Base-by-base conservation (phyloP, 2,329 filamentous ascomycete genomes). In the Exophiala alcalophila region DNA sequence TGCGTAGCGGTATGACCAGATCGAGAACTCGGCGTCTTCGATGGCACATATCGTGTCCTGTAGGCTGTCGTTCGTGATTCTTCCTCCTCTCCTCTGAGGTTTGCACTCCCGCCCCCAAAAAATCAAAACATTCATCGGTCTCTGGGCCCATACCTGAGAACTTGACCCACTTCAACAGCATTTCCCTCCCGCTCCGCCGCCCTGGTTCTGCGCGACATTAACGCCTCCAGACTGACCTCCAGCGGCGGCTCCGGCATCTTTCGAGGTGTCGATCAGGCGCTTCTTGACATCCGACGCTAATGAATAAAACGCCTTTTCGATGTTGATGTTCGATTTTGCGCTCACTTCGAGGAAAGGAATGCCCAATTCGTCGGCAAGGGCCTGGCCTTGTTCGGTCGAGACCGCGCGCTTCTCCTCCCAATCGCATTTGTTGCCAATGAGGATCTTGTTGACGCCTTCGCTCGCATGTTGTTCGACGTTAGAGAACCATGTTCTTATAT, bases 391-490 rank as follows among this genome's bases (percentile, higher is more conserved):
- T 66, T 96, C 90, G 47, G 86, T 94, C 35, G 87, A 89, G 28
- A 98, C 86, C 41, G 86, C 89, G 57, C 92, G 84, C 78, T 97
- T 97, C 72, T 98, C 92, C 70, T 97, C 92, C 92, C 92, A 97
- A 70, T 98, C 92, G 72, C 92, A 98, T 73, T 98, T 98, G 79
- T 98, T 98, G 65, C 92, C 92, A 57, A 98, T 96, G 56, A 98
- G 80, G 64, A 98, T 97, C 77, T 97, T 98, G 81, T 97, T 96
- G 64, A 98, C 92, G 61, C 92, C 92, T 72, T 97, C 92, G 60
- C 88, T 95, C 46, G 92, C 92, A 71, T 98, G 90, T 69, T 95
- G 90, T 67, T 96, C 90, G 58, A 96, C 90, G 71, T 98, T 97
- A 64, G 90, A 90, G 73, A 98, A 98, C 92, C 92, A 98, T 56